phyloP scores from a whole-genome alignment of 805 yeast genomes.

The Naumovozyma castellii region DNA sequence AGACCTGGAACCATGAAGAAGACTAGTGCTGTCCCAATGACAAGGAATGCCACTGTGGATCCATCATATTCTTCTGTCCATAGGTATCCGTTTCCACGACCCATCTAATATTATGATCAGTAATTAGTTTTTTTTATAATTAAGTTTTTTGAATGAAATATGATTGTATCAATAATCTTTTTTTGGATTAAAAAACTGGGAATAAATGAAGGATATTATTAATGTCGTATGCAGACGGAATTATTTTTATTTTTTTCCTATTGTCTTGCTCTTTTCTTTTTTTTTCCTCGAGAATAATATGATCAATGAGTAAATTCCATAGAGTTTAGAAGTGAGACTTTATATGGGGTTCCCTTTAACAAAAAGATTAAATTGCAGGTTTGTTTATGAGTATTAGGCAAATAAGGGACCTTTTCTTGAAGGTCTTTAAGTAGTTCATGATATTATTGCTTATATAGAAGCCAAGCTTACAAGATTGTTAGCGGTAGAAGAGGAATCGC shows the following conservation, averaged over 20 bases:
- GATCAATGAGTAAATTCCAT: not conserved
- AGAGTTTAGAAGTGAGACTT: no score
- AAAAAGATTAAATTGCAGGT: not conserved
- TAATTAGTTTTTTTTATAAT: not conserved
- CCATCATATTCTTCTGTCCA: slow-evolving; percentile 35
- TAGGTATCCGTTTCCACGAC: slow-evolving; percentile 9
- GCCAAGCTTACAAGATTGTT: no score
- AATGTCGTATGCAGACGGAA: not conserved
- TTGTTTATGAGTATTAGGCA: no score
- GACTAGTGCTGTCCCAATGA: slow-evolving; percentile 60
- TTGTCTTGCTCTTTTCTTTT: no score
- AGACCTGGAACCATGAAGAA: slow-evolving; percentile 92
- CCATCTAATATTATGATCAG: slow-evolving; percentile 2
- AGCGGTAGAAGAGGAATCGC: no score
- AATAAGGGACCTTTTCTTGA: no score
- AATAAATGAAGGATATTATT: not conserved
- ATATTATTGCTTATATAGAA: no score
- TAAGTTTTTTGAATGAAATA: not conserved
- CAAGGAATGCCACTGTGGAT: slow-evolving; percentile 42
- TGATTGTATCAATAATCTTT: not conserved
- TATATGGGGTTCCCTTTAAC: not conserved
- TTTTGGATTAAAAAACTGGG: no score
- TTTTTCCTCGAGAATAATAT: not conserved
- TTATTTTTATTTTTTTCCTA: not conserved
- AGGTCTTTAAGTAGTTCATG: no score